Evolutionary conservation across 495 filamentous ascomycete genomes (phyloP).

Genomic region (Usnea hakonensis): DNA sequence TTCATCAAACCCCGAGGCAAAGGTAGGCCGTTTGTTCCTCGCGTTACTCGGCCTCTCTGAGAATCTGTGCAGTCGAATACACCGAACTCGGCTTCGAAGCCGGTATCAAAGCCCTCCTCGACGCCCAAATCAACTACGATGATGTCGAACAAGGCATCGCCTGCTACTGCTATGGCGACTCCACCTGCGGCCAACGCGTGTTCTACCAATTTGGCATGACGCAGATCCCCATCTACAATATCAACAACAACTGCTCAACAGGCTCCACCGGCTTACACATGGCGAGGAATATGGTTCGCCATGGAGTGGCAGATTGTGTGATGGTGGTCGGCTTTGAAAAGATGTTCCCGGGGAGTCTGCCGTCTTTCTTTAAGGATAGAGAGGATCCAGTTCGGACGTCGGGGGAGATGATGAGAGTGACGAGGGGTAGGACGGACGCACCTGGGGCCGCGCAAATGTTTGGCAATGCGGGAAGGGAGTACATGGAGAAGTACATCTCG

Average conservation of each 20-base stretch:
- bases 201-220: constrained; percentile 99
- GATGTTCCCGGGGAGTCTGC: constrained; percentile 87
- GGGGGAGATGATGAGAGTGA: constrained; percentile 70
- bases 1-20: constrained; percentile 97
- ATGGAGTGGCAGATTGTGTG: constrained; percentile 76
- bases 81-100: constrained; percentile 90
- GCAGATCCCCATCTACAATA: constrained; percentile 89
- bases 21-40: constrained; percentile 28
- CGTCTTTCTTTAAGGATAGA: constrained; percentile 72
- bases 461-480: constrained; percentile 88
- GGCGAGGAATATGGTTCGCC: constrained; percentile 70
- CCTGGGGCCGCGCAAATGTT: constrained; percentile 90
- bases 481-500: constrained; percentile 76
- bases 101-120: constrained; percentile 89
- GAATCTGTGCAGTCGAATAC: constrained; percentile 49
- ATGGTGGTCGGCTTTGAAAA: constrained; percentile 95
- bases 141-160: constrained; percentile 94
- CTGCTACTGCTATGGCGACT: constrained; percentile 96
- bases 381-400: constrained; percentile 66
- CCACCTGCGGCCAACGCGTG: constrained; percentile 88
- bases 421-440: constrained; percentile 68
- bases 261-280: constrained; percentile 82
- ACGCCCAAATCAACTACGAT: constrained; percentile 93
- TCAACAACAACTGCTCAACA: constrained; percentile 98
- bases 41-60: constrained; percentile 25